A percentile compares a stretch with the other conserved stretches of the same genome.
phyloP scores from a whole-genome alignment of 768 basidiomycete species.

The Termitomyces sp. region DNA sequence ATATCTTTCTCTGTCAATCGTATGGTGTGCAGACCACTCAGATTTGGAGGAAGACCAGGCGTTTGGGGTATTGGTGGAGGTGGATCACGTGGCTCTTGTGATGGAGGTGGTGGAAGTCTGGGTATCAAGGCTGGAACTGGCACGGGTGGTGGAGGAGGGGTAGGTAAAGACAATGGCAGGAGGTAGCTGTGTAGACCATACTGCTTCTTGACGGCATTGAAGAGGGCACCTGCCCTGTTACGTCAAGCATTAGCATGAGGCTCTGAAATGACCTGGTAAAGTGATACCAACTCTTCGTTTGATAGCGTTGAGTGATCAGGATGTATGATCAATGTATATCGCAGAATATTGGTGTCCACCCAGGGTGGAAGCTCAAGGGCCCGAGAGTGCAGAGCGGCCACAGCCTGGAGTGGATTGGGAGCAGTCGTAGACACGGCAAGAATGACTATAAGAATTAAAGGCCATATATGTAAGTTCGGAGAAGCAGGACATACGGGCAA shows the following conservation, averaged over 20 bases:
- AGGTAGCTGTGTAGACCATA: constrained; percentile 75
- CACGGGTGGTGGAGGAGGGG: constrained; percentile 58
- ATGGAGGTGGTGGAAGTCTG: constrained; percentile 52
- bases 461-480: neutral
- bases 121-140: constrained; percentile 62
- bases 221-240: constrained; percentile 65
- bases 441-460: constrained; percentile 48
- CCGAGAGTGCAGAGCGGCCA: constrained; percentile 69
- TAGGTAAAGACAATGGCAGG: constrained; percentile 56
- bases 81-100: constrained; percentile 23
- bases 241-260: neutral
- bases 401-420: constrained; percentile 74
- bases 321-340: constrained; percentile 76
- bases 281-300: constrained; percentile 65
- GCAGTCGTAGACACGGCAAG: constrained; percentile 78
- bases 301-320: constrained; percentile 63
- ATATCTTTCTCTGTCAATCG: constrained; percentile 68
- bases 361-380: constrained; percentile 66
- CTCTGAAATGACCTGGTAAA: constrained; percentile 1
- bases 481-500: constrained; percentile 54
- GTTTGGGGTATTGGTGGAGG: constrained; percentile 10
- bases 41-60: constrained; percentile 17
- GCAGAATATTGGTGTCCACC: constrained; percentile 69
- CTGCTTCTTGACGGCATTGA: constrained; percentile 86
- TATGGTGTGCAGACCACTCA: constrained; percentile 34